A percentile compares a stretch with the other conserved stretches of the same genome.
phyloP scores from a whole-genome alignment of 768 basidiomycete genomes.

The Xerocomus potaroensis region DNA sequence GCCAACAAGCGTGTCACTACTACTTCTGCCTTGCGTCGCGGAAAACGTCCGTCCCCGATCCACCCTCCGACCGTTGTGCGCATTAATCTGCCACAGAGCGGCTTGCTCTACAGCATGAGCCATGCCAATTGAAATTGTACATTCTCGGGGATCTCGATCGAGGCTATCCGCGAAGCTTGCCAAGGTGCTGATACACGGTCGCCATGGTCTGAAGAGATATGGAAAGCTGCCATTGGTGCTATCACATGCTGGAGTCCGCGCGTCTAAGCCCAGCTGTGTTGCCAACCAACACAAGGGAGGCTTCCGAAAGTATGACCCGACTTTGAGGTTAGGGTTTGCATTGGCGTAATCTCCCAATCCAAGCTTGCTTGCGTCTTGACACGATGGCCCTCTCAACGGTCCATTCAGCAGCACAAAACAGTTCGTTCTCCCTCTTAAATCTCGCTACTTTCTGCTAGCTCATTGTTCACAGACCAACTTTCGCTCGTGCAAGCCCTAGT shows the following conservation, averaged over 20 bases:
- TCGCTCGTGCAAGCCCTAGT: constrained; percentile 65
- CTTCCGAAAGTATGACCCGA: too few species aligned
- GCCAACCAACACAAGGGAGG: not conserved
- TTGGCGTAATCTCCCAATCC: not conserved
- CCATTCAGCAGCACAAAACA: constrained; percentile 68
- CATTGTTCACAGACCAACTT: constrained; percentile 52
- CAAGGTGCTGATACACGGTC: not conserved
- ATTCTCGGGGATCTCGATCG: too few species aligned
- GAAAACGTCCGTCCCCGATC: too few species aligned
- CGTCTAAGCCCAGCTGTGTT: constrained; percentile 5
- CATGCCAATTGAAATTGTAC: constrained; percentile 16
- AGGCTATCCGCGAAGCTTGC: not conserved
- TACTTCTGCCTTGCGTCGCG: too few species aligned
- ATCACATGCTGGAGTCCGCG: not conserved
- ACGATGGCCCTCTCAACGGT: constrained; percentile 44
- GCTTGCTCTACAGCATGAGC: constrained; percentile 7
- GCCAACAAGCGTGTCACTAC: too few species aligned
- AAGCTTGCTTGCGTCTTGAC: not conserved
- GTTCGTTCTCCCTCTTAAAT: constrained; percentile 29
- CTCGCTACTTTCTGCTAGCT: not conserved
- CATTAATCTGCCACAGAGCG: too few species aligned
- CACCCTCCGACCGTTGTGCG: too few species aligned
- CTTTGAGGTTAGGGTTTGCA: constrained; percentile 22
- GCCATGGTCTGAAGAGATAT: too few species aligned
- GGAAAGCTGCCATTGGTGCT: too few species aligned